Evolutionary conservation across 371 early-diverging fungal species (phyloP), one percentile per base, ranked within the genome.

Genomic region (Actinomortierella wolfii): DNA sequence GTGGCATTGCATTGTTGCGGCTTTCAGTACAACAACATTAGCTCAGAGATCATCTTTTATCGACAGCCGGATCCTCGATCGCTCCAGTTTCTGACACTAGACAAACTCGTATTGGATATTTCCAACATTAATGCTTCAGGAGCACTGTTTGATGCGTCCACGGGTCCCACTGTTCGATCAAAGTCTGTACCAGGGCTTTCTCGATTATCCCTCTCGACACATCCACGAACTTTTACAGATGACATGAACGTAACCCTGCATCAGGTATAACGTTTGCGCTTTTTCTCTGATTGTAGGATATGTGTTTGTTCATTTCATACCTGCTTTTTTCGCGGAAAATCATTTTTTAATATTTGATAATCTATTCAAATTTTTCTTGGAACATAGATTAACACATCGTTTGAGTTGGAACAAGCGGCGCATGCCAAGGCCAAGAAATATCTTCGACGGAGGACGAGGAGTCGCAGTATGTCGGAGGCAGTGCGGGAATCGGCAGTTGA

Each of bases 81-180:
- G 40, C 77, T 89, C 20, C 92, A 91, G 59, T 92, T 88, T 64
- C 76, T 89, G 20, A 88, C 91, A 15, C 71, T 90, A 1, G 81
- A 89, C 43, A 89, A 92, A 2, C 68, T 93, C 8, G 81, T 84
- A 18, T 70, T 93, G 2, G 92, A 93, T 61, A 85, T 89, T 17
- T 83, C 87, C n/a, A 66, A 63, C 21, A 67, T 70, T 51, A 66
- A 65, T 57, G 61, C 65, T 9, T 68, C 70, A 17, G 74, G 76
- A 14, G 61, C 69, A 13, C 64, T 62, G 14, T 61, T 68, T 57
- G 76, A 70, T 21, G 75, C 78, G 3, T 46, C 67, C 15, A 51
- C 63, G 57, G 71, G 76, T 44, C 73, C 67, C 13, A 60, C 46
- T 18, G 55, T 74, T 14, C 62, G 67, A 29, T 74, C 39, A 44